A percentile compares a stretch with the other conserved stretches of the same genome.
Evolutionary conservation across 495 filamentous ascomycete species (phyloP).

Genomic region (Tuber calosporum): DNA sequence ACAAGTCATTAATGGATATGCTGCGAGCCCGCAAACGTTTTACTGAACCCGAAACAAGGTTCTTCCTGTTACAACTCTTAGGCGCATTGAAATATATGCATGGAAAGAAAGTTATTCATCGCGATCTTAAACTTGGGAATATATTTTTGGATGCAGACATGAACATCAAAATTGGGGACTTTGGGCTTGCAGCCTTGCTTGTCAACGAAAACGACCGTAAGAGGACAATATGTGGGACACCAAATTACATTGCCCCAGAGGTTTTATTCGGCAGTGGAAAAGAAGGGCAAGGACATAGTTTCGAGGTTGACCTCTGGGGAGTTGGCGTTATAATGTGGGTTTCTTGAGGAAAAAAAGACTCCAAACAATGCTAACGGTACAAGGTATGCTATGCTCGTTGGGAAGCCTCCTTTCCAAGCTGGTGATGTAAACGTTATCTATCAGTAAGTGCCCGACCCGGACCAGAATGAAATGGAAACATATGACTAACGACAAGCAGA

Average conservation of each 20-base stretch:
- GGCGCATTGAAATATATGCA: conserved; percentile 98
- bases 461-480: conserved; percentile 12
- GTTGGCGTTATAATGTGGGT: conserved; percentile 88
- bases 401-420: conserved; percentile 83
- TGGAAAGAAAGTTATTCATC: conserved; percentile 85
- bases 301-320: conserved; percentile 91
- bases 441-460: conserved; percentile 40
- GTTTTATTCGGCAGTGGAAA: conserved; percentile 48
- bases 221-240: conserved; percentile 90
- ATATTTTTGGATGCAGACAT: conserved; percentile 92
- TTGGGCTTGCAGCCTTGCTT: conserved; percentile 88
- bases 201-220: conserved; percentile 77
- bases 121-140: conserved; percentile 96
- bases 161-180: conserved; percentile 97
- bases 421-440: conserved; percentile 82
- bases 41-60: conserved; percentile 83
- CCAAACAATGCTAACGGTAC: conserved; percentile 1
- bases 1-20: conserved; percentile 98
- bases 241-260: conserved; percentile 97
- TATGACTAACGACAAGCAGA: conserved; percentile 33
- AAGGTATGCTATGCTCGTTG: conserved; percentile 72
- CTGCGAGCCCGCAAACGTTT: conserved; percentile 78
- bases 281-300: conserved; percentile 39
- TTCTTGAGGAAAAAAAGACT: background rate
- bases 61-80: conserved; percentile 85